Percentiles rank a stretch among this genome's conserved stretches.
Conservation (phyloP, 345 rosid genomes). For the Arabidopsis arenosa region DNA sequence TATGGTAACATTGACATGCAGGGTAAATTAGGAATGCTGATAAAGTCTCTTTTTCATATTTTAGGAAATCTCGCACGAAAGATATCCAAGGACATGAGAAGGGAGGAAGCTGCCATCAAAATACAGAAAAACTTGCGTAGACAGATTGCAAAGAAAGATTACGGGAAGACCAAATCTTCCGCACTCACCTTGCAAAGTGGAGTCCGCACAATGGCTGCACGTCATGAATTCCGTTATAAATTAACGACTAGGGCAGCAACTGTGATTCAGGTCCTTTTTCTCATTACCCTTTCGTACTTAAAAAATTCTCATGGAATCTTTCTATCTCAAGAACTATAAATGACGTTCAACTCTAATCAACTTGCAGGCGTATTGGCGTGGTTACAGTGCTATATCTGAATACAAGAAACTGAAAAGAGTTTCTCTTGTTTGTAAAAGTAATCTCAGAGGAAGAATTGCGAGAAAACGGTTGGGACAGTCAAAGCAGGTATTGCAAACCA, state of each 20-base stretch:
- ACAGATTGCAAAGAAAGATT: slow-evolving; percentile 58
- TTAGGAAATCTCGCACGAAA: slow-evolving; percentile 62
- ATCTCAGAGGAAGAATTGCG: slow-evolving; percentile 48
- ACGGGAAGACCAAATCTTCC: slow-evolving; percentile 50
- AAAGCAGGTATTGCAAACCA: slow-evolving; percentile 49
- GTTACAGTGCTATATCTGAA: slow-evolving; percentile 55
- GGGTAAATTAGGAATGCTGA: slow-evolving; percentile 17
- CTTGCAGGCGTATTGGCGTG: slow-evolving; percentile 67
- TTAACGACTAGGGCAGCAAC: slow-evolving; percentile 52
- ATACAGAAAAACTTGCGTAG: slow-evolving; percentile 78
- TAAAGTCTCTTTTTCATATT: slow-evolving; percentile 28
- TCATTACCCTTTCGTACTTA: slow-evolving; percentile 16
- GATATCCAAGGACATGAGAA: slow-evolving; percentile 50
- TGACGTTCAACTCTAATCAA: slow-evolving; percentile 24
- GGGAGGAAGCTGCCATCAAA: slow-evolving; percentile 64
- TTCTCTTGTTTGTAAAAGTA: slow-evolving; percentile 52
- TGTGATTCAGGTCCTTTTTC: slow-evolving; percentile 61
- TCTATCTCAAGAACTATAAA: slow-evolving; percentile 31
- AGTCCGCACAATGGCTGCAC: slow-evolving; percentile 60
- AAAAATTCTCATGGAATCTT: slow-evolving; percentile 33
- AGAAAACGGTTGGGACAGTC: slow-evolving; percentile 43
- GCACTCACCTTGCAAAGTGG: slow-evolving; percentile 70
- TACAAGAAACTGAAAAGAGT: slow-evolving; percentile 55
- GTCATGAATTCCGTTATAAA: slow-evolving; percentile 50
- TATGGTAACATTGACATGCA: slow-evolving; percentile 17